Conservation (phyloP, 2,329 filamentous ascomycete species). For the Akanthomyces muscarius region DNA sequence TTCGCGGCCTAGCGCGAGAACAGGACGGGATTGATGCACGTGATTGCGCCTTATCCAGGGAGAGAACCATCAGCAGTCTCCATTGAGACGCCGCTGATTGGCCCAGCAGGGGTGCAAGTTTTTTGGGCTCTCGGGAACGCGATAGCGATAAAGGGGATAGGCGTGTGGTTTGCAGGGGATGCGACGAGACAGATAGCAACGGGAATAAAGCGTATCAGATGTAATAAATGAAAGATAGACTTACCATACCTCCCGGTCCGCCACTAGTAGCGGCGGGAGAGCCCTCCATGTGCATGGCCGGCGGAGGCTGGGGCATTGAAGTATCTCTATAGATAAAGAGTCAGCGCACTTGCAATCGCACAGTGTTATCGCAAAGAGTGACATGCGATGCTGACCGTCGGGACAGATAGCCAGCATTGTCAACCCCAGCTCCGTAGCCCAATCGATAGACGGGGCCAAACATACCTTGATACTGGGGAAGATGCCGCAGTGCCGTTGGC, state of each 20-base stretch:
- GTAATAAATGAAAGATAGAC: constrained; percentile 23
- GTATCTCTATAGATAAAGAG: constrained; percentile 13
- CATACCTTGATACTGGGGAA: constrained; percentile 47
- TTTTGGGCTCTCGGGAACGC: constrained; percentile 1
- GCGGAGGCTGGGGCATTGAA: constrained; percentile 18
- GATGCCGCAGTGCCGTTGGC: constrained; percentile 35
- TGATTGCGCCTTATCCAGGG: constrained; percentile 25
- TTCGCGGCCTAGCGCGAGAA: constrained; percentile 7
- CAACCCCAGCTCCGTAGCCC: not conserved
- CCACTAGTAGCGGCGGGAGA: constrained; percentile 40
- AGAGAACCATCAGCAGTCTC: not conserved
- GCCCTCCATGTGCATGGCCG: constrained; percentile 13
- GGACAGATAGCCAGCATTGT: not conserved
- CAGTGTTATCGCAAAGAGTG: not conserved
- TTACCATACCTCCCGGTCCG: constrained; percentile 39
- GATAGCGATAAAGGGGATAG: constrained; percentile 18
- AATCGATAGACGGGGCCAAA: not conserved
- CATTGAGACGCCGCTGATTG: constrained; percentile 16
- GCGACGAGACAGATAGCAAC: constrained; percentile 14
- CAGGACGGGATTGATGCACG: constrained; percentile 26
- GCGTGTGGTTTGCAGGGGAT: not conserved
- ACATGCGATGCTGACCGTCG: constrained; percentile 15
- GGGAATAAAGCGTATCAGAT: constrained; percentile 15
- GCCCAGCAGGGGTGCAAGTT: not conserved
- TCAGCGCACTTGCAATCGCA: constrained; percentile 18